Conservation (phyloP, 176 grass and related monocot species). For the Oryza nivara region DNA sequence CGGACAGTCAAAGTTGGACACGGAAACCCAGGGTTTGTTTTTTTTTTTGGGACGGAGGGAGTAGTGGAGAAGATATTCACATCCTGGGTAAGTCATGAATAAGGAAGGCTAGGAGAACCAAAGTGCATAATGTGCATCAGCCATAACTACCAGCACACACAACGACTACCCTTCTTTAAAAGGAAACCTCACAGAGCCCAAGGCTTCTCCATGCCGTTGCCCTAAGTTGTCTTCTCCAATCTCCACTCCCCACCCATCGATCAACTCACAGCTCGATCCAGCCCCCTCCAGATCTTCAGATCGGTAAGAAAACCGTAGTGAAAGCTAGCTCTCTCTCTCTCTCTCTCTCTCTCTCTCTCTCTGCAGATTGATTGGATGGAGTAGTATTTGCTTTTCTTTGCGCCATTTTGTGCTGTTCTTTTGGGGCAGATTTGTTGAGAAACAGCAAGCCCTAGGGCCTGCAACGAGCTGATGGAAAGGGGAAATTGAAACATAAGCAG, state of each 20-base stretch:
- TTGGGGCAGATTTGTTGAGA: slow-evolving; percentile 9
- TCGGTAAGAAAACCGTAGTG: slow-evolving; percentile 34
- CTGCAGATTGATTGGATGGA: slow-evolving; percentile 19
- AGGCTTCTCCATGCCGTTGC: slow-evolving; percentile 47
- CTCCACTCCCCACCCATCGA: slow-evolving; percentile 9
- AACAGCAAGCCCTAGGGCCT: not conserved
- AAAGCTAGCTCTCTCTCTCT: not conserved
- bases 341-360: not conserved
- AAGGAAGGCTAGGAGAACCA: not conserved
- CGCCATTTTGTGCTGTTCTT: slow-evolving; percentile 3
- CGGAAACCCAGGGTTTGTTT: no score
- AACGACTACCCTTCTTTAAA: slow-evolving; percentile 48
- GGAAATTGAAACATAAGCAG: not conserved
- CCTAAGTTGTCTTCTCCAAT: slow-evolving; percentile 29
- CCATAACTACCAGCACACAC: not conserved
- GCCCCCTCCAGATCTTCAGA: not conserved
- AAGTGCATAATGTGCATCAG: slow-evolving; percentile 12
- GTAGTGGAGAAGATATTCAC: no score
- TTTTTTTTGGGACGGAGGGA: no score
- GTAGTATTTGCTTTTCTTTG: slow-evolving; percentile 26
- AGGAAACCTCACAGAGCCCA: slow-evolving; percentile 49
- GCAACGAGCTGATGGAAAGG: slow-evolving; percentile 3
- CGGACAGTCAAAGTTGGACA: no score
- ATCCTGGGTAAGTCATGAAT: not conserved
- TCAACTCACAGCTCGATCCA: slow-evolving; percentile 3